These are phyloP conservation scores for Pythium monospermum DNA, from an alignment of 352 stramenopile species.

Conservation along the genomic window DNA sequence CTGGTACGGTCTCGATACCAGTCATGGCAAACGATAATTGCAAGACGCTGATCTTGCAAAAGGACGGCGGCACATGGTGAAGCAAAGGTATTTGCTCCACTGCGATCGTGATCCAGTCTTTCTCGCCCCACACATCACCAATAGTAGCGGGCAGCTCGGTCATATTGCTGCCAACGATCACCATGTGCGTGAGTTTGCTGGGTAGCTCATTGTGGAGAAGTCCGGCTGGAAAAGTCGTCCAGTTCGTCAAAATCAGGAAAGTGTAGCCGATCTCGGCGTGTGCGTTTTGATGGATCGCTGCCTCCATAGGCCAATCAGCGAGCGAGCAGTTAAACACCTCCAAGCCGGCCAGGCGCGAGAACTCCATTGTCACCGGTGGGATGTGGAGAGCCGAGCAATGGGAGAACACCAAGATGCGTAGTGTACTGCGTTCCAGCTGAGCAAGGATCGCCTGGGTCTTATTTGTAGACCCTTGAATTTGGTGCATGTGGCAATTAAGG, in stretches of 20 bases:
- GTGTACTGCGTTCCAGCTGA: background rate
- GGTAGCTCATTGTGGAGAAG: constrained; percentile 5
- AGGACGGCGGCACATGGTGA: background rate
- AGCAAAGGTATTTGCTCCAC: background rate
- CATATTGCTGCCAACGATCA: too few relatives aligned
- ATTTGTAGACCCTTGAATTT: background rate
- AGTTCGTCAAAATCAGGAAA: background rate
- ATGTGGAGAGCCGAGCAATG: constrained; percentile 16
- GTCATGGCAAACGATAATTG: background rate
- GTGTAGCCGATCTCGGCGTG: background rate
- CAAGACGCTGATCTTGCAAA: background rate
- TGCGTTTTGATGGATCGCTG: background rate
- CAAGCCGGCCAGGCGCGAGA: background rate
- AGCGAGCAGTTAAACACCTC: constrained; percentile 15
- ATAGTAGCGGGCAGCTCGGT: constrained; percentile 2
- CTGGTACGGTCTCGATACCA: too few relatives aligned
- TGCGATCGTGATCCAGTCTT: background rate
- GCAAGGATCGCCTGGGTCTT: background rate
- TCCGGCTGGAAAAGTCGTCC: background rate
- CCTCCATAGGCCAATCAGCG: constrained; percentile 2
- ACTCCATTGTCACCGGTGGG: constrained; percentile 6
- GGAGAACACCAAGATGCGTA: background rate
- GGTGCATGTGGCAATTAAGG: constrained; percentile 16
- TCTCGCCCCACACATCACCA: constrained; percentile 8
- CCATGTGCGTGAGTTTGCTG: constrained; percentile 3